Conservation (phyloP, 768 basidiomycete species). For the Termitomyces sp. region DNA sequence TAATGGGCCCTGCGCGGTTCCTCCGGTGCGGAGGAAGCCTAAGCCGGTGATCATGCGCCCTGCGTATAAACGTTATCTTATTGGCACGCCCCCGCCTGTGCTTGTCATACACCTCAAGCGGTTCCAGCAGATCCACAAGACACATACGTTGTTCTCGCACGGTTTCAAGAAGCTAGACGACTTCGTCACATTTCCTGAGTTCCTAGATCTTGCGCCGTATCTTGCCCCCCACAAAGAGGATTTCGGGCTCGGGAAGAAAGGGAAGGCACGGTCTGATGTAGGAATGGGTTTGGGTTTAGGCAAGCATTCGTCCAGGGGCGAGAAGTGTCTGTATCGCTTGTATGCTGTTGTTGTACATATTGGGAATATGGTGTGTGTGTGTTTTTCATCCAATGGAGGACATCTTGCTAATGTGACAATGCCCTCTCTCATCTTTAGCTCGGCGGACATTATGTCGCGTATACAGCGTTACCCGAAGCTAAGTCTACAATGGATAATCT, state of each 20-base stretch:
- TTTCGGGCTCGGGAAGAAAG: conserved; percentile 43
- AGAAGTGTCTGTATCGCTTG: conserved; percentile 56
- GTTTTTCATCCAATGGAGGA: neutral
- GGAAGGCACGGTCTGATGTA: conserved; percentile 21
- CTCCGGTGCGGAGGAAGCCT: conserved; percentile 14
- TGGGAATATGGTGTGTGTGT: conserved; percentile 69
- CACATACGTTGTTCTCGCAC: conserved; percentile 54
- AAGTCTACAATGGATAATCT: conserved; percentile 8
- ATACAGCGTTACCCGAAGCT: conserved; percentile 60
- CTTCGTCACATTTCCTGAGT: conserved; percentile 84
- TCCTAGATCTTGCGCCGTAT: conserved; percentile 80
- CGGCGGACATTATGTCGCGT: conserved; percentile 87
- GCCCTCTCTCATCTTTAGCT: conserved; percentile 37
- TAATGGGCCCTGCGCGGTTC: neutral
- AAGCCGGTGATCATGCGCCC: conserved; percentile 73
- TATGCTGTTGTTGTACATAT: conserved; percentile 86
- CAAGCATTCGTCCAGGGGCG: conserved; percentile 11
- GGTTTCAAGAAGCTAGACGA: conserved; percentile 90
- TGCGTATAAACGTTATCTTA: conserved; percentile 93
- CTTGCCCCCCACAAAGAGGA: conserved; percentile 77
- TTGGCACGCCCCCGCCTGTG: conserved; percentile 78
- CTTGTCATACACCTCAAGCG: conserved; percentile 92
- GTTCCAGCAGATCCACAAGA: conserved; percentile 80
- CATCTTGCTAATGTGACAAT: conserved; percentile 6
- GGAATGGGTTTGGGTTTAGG: neutral